Conservation (phyloP, 2,329 filamentous ascomycete genomes). For the Ascochyta koolunga region DNA sequence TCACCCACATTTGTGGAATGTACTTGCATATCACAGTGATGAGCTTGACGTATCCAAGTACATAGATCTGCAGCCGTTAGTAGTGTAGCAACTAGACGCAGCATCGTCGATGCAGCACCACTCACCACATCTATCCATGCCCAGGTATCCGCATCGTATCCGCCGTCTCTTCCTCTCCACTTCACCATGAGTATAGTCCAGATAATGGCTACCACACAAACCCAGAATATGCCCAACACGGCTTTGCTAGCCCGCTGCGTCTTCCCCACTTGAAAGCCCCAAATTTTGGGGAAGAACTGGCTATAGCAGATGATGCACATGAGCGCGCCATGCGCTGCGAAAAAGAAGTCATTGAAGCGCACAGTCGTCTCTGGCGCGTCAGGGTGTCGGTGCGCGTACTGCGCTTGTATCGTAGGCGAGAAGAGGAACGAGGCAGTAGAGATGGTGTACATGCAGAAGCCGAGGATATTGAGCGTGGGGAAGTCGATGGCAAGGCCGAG, state of each 20-base stretch:
- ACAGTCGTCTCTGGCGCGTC: conserved; percentile 79
- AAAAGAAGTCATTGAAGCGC: conserved; percentile 86
- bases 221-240: conserved; percentile 73
- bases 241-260: conserved; percentile 62
- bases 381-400: conserved; percentile 83
- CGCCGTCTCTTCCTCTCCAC: conserved; percentile 48
- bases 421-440: conserved; percentile 80
- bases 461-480: conserved; percentile 73
- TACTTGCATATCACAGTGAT: conserved; percentile 91
- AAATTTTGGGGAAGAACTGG: conserved; percentile 74
- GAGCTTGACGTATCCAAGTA: conserved; percentile 87
- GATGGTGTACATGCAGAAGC: conserved; percentile 76
- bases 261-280: conserved; percentile 72
- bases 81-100: neutral
- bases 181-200: conserved; percentile 57
- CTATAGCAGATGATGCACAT: conserved; percentile 75
- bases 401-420: conserved; percentile 74
- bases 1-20: conserved; percentile 72
- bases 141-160: conserved; percentile 59
- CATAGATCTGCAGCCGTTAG: conserved; percentile 56
- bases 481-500: conserved; percentile 88
- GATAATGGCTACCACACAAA: conserved; percentile 64
- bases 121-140: conserved; percentile 69
- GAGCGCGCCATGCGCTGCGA: conserved; percentile 80
- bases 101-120: conserved; percentile 11